Evolutionary conservation across 1,139 yeast species (phyloP).

Genomic region (Eremothecium coryli): DNA sequence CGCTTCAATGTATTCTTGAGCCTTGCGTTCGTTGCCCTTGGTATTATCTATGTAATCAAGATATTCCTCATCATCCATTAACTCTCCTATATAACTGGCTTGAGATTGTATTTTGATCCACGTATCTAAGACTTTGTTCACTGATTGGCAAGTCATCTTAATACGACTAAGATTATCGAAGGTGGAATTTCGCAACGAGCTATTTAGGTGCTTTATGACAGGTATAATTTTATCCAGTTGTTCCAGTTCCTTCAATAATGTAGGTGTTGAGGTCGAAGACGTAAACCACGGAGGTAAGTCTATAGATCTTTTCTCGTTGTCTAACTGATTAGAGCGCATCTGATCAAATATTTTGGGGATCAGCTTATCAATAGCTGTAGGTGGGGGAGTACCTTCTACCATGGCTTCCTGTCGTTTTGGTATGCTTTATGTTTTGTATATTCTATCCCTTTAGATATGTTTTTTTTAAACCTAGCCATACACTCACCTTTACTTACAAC

Average conservation of each 20-base stretch:
- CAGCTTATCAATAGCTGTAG: slow-evolving; percentile 18
- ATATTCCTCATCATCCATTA: slow-evolving; percentile 22
- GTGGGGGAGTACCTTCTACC: too few relatives aligned
- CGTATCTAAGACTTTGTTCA: slow-evolving; percentile 25
- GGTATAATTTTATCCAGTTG: slow-evolving; percentile 25
- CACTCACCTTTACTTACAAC: too few relatives aligned
- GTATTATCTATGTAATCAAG: slow-evolving; percentile 13
- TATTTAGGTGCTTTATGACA: slow-evolving; percentile 22
- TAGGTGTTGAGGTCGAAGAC: slow-evolving; percentile 22
- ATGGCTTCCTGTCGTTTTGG: too few relatives aligned
- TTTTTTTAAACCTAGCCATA: too few relatives aligned
- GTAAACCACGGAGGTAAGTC: slow-evolving; percentile 8
- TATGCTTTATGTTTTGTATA: too few relatives aligned
- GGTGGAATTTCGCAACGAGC: slow-evolving; percentile 15
- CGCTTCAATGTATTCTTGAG: slow-evolving; percentile 12
- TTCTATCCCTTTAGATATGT: too few relatives aligned
- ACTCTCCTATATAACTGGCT: slow-evolving; percentile 25
- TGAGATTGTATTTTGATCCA: slow-evolving; percentile 30
- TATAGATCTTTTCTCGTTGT: slow-evolving; percentile 9
- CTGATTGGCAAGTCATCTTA: slow-evolving; percentile 24
- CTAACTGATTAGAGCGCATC: slow-evolving; percentile 21
- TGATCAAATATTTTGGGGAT: slow-evolving; percentile 28
- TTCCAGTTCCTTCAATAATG: slow-evolving; percentile 25
- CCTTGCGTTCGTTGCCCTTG: slow-evolving; percentile 11
- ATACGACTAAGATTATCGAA: slow-evolving; percentile 22